Conservation (phyloP, 139 green algal genomes). For the Ulvella scutata region DNA sequence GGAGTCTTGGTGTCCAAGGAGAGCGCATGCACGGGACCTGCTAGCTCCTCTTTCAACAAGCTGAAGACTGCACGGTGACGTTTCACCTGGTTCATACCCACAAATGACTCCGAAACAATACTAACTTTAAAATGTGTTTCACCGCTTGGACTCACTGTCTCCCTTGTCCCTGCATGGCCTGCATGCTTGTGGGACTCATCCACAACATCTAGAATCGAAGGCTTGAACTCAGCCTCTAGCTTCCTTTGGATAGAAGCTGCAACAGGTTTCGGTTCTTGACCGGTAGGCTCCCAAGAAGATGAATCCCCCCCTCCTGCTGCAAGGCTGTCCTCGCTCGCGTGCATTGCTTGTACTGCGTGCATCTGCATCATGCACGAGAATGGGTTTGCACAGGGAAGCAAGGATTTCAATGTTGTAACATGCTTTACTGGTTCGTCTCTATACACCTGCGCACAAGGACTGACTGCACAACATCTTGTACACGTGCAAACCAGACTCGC, state of each 20-base stretch:
- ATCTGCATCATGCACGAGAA: too few species aligned
- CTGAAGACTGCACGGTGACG: slow-evolving; percentile 39
- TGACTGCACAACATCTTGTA: too few species aligned
- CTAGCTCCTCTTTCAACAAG: slow-evolving; percentile 38
- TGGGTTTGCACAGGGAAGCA: too few species aligned
- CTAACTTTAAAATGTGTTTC: slow-evolving; percentile 43
- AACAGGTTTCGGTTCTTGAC: not conserved
- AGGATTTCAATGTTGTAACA: too few species aligned
- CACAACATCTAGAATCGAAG: slow-evolving; percentile 18
- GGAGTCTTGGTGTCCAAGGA: slow-evolving; percentile 39
- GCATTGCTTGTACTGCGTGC: too few species aligned
- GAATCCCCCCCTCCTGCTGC: not conserved
- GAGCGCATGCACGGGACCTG: slow-evolving; percentile 33
- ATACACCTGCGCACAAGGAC: too few species aligned
- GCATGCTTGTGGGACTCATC: slow-evolving; percentile 44
- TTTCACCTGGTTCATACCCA: slow-evolving; percentile 38
- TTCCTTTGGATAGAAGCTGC: slow-evolving; percentile 4
- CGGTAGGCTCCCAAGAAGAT: not conserved
- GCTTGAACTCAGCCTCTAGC: not conserved
- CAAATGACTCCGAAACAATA: slow-evolving; percentile 36
- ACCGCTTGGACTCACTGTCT: slow-evolving; percentile 5
- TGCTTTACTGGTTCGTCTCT: too few species aligned
- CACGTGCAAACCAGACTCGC: too few species aligned
- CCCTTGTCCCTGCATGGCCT: slow-evolving; percentile 20
- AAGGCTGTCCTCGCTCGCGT: not conserved